Evolutionary conservation across 208 protist species (phyloP).

Genomic region (Entamoeba histolytica): DNA sequence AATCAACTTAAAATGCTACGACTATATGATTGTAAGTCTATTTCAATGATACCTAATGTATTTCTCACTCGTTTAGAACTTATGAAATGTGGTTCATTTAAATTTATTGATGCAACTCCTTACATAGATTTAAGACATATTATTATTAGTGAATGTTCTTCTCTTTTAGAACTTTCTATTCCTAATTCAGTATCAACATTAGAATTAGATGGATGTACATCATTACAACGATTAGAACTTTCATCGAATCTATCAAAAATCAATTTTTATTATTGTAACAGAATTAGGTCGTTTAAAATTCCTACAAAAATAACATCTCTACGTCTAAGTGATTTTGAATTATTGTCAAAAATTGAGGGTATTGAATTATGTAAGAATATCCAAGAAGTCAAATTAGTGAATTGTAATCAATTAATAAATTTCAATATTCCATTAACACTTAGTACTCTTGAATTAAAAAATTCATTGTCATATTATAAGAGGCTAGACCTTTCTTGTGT

Average conservation of each 20-base stretch:
- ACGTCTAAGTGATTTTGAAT: not conserved
- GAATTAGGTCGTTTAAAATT: not conserved
- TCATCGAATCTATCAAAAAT: not conserved
- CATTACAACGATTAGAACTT: not conserved
- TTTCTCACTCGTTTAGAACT: not conserved
- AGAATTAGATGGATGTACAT: not conserved
- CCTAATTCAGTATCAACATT: not conserved
- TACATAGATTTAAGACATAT: not conserved
- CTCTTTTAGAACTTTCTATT: not conserved
- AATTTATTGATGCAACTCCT: not conserved
- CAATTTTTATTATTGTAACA: not conserved
- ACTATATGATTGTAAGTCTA: not conserved
- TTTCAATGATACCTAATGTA: not conserved
- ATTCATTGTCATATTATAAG: not conserved
- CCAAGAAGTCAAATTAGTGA: not conserved
- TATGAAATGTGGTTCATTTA: not conserved
- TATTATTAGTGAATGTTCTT: not conserved
- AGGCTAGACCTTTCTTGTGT: not conserved
- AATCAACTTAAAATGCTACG: not conserved
- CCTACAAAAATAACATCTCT: not conserved
- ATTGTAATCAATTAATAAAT: not conserved
- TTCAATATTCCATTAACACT: not conserved
- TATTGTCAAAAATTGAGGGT: not conserved
- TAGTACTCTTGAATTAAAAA: not conserved
- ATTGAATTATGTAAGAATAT: not conserved